Base-by-base conservation (phyloP, 495 filamentous ascomycete species). In the Massariosphaeria phaeospora region DNA sequence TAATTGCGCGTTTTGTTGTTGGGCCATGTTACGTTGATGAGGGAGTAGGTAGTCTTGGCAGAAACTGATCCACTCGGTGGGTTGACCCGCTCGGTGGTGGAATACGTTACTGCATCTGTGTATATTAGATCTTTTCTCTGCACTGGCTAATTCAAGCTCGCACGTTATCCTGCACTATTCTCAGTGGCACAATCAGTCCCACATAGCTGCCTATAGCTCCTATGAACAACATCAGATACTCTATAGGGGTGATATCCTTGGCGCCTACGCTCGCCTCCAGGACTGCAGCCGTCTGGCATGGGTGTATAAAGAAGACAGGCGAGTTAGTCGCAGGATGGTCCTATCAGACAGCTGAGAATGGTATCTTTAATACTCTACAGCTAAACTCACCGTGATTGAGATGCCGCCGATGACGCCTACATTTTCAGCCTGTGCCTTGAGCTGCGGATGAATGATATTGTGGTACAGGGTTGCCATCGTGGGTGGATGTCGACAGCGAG, bases 221-320 rank as follows among this genome's bases (percentile, higher is more conserved):
- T 8, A 66, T 57, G 55, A 54, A 66, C 9, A 63, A 24, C 23
- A 55, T 15, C 8, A 66, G 35, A 38, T 63, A 66, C n/a, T 49
- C 45, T 3, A 52, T 35, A 4, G 52, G 38, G 11, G 45, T 53
- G 3, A 60, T 24, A 3, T 54, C 40, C n/a, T 49, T 24, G 1
- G 26, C 17, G 4, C 34, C 46, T 15, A 27, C 9, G 26, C 53
- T 53, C 7, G 40, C 53, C 23, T 39, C 42, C 5, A 66, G 38
- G 10, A 60, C 59, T 3, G 24, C 35, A 11, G 50, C 59, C 10
- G 63, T 66, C 33, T 59, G 57, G 26, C 63, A 66, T 12, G 63
- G 63, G 51, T 66, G 63, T 12, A 66, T 44, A 40, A 66, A 66
- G 48, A 59, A 59, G 1, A 51, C 55, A 4, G 63, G 63, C 5